Percentiles rank a stretch among this genome's conserved stretches.
Evolutionary conservation across 805 yeast species (phyloP).

Genomic region (Maudiozyma saulgeensis): DNA sequence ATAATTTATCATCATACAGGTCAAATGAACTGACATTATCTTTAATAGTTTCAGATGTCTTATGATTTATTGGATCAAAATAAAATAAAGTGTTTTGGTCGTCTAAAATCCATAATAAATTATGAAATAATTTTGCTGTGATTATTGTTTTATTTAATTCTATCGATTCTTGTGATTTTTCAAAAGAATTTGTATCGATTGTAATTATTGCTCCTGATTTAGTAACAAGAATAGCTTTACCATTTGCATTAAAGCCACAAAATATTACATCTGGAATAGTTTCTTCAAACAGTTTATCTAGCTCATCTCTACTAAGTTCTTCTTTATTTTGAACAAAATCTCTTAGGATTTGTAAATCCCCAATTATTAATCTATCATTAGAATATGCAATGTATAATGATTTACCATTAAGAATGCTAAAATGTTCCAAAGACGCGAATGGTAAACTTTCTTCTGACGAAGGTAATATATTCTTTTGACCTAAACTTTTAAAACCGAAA

Average conservation of each 20-base stretch:
- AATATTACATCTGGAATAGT: conserved; percentile 20
- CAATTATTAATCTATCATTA: conserved; percentile 28
- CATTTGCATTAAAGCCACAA: conserved; percentile 27
- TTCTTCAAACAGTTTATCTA: neutral
- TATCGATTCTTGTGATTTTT: conserved; percentile 1
- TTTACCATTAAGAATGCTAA: conserved; percentile 30
- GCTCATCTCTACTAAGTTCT: conserved; percentile 5
- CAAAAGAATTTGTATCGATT: conserved; percentile 5
- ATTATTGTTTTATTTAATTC: conserved; percentile 3
- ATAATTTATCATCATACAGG: conserved; percentile 4
- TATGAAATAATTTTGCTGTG: conserved; percentile 2
- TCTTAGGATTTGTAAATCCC: conserved; percentile 28
- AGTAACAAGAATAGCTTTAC: conserved; percentile 25
- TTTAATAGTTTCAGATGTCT: neutral
- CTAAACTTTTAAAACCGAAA: conserved; percentile 36
- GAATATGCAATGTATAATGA: conserved; percentile 34
- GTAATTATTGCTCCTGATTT: conserved; percentile 12
- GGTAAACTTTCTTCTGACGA: conserved; percentile 29
- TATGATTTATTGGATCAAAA: conserved; percentile 1
- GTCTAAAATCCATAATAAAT: conserved; percentile 4
- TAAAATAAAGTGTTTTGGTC: conserved; percentile 2
- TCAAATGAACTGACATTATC: conserved; percentile 12
- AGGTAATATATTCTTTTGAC: conserved; percentile 28
- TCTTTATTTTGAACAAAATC: conserved; percentile 18
- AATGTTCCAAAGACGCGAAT: conserved; percentile 29